Evolutionary conservation across 371 early-diverging fungal genomes (phyloP).

Genomic region (Mucor indicus): DNA sequence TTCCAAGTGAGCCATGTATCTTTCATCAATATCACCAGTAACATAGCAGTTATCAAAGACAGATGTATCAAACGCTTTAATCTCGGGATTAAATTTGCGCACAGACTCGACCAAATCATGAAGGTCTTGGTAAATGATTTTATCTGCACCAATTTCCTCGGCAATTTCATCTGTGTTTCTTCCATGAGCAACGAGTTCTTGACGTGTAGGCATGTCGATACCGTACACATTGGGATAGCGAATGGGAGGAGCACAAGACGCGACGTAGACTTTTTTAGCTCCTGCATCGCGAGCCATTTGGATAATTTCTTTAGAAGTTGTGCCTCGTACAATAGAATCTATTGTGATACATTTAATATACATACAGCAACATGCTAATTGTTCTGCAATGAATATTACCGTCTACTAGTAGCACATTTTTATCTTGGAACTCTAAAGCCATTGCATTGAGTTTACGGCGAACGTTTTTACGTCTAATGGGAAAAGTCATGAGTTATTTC

Average conservation of each 20-base stretch:
- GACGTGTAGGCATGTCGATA: constrained; percentile 97
- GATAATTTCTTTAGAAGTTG: constrained; percentile 95
- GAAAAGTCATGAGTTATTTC: not conserved
- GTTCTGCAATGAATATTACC: constrained; percentile 38
- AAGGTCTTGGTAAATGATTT: constrained; percentile 87
- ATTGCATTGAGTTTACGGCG: constrained; percentile 96
- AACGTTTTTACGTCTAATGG: constrained; percentile 77
- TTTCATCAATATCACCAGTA: constrained; percentile 78
- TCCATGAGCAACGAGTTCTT: constrained; percentile 86
- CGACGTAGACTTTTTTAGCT: constrained; percentile 97
- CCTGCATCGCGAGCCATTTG: constrained; percentile 98
- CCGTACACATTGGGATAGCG: constrained; percentile 97
- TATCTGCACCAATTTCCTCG: constrained; percentile 85
- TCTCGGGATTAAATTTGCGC: constrained; percentile 75
- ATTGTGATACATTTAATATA: too few species aligned
- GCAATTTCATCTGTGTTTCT: constrained; percentile 83
- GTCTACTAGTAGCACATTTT: constrained; percentile 95
- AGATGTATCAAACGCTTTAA: constrained; percentile 86
- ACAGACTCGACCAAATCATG: constrained; percentile 81
- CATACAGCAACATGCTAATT: not conserved
- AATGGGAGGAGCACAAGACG: constrained; percentile 94
- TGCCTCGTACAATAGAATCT: constrained; percentile 97
- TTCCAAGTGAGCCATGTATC: constrained; percentile 80
- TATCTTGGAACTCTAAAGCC: constrained; percentile 91
- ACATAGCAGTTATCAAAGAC: constrained; percentile 94